Evolutionary conservation across 2,329 filamentous ascomycete genomes (phyloP).

Genomic region (Colletotrichum sp.): DNA sequence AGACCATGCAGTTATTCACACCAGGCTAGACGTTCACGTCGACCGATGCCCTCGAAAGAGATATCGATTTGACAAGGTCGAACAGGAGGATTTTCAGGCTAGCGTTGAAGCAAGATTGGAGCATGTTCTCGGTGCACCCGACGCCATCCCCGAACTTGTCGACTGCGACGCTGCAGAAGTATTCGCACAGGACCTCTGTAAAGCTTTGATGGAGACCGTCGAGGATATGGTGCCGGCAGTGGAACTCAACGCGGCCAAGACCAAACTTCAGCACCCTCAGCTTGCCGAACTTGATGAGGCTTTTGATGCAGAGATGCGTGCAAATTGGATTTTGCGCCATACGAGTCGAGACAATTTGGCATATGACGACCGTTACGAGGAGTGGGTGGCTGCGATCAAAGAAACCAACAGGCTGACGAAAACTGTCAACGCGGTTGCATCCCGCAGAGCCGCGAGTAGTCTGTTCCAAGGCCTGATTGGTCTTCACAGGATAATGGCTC

Average conservation of each 20-base stretch:
- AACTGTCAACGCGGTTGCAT: too few species aligned
- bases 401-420: background rate
- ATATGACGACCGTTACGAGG: background rate
- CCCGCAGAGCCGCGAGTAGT: too few species aligned
- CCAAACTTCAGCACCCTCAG: background rate
- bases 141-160: background rate
- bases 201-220: background rate
- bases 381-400: background rate
- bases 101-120: too few species aligned
- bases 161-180: background rate
- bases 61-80: background rate
- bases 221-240: background rate
- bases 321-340: rapidly evolving
- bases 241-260: background rate
- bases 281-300: background rate
- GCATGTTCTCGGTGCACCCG: background rate
- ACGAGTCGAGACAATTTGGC: background rate
- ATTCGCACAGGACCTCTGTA: background rate
- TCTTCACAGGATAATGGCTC: background rate
- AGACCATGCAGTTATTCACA: background rate
- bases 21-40: rapidly evolving
- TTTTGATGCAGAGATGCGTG: background rate
- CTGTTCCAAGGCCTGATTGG: background rate
- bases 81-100: background rate
- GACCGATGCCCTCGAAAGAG: background rate